Evolutionary conservation across 2,329 filamentous ascomycete genomes (phyloP).

Genomic region (Aspergillus sp.): DNA sequence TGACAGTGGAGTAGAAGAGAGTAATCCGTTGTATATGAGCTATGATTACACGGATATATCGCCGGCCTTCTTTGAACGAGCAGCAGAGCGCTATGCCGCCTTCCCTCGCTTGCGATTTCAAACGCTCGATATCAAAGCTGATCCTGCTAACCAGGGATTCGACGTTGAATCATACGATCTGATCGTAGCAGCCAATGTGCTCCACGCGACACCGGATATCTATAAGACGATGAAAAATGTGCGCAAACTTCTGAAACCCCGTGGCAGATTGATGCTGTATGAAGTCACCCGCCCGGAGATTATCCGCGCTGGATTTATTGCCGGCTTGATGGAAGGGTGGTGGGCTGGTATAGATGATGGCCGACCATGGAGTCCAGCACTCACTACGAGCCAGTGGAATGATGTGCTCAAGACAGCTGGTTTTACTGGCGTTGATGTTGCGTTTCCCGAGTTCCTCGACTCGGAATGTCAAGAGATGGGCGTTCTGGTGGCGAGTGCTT

Average conservation of each 20-base stretch:
- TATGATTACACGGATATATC: constrained; percentile 13
- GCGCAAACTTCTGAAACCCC: constrained; percentile 13
- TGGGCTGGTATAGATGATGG: constrained; percentile 4
- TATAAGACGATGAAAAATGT: constrained; percentile 11
- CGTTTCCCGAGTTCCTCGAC: constrained; percentile 5
- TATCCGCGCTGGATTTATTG: constrained; percentile 2
- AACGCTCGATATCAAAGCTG: constrained; percentile 5
- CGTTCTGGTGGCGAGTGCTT: constrained; percentile 9
- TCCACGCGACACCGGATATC: constrained; percentile 17
- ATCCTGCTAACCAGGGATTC: constrained; percentile 5
- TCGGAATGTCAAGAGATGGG: constrained; percentile 8
- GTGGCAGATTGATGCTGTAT: constrained; percentile 6
- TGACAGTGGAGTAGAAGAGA: constrained; percentile 3
- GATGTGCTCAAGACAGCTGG: constrained; percentile 11
- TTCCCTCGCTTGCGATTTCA: constrained; percentile 6
- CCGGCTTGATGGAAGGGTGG: constrained; percentile 6
- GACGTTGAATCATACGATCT: constrained; percentile 9
- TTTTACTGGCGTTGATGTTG: constrained; percentile 20
- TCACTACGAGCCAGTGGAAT: constrained; percentile 18
- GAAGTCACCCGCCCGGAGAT: constrained; percentile 7
- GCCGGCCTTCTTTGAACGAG: constrained; percentile 9
- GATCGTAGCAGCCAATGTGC: constrained; percentile 14
- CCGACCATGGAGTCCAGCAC: constrained; percentile 7
- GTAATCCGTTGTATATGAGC: constrained; percentile 1
- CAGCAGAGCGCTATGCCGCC: constrained; percentile 1